Evolutionary conservation across 2,329 filamentous ascomycete genomes (phyloP).

Genomic region (Sporothrix pallida): DNA sequence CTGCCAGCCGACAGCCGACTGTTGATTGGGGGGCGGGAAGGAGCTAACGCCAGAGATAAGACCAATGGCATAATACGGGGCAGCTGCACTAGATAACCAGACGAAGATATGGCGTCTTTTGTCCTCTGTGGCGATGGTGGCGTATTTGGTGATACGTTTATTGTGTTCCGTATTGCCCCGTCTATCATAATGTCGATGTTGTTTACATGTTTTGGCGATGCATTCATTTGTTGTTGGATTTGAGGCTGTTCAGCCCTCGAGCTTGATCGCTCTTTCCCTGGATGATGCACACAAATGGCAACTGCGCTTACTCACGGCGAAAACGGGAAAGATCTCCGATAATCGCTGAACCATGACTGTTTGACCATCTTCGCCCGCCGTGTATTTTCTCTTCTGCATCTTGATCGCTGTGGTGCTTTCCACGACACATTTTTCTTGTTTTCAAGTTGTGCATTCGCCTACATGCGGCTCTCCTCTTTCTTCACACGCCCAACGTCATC

Average conservation of each 20-base stretch:
- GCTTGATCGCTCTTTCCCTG: neutral
- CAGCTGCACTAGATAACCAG: slow-evolving; percentile 8
- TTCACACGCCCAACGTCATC: neutral
- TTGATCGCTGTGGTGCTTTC: neutral
- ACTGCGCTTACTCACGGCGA: neutral
- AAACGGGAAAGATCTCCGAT: neutral
- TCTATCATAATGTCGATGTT: neutral
- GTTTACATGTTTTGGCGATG: neutral
- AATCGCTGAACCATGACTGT: too few species aligned
- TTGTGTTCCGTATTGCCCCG: neutral
- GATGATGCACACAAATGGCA: neutral
- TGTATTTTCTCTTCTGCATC: too few species aligned
- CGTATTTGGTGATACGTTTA: neutral
- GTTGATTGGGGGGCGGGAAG: neutral
- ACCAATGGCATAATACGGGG: slow-evolving; percentile 26
- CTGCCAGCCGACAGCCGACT: slow-evolving; percentile 1
- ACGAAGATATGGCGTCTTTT: neutral
- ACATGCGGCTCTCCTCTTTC: neutral
- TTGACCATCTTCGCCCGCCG: too few species aligned
- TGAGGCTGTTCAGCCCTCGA: neutral
- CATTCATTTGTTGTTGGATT: neutral
- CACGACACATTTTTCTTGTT: neutral
- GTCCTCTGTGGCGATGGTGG: neutral
- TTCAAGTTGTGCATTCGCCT: neutral
- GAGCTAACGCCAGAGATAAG: slow-evolving; percentile 30